Conservation (phyloP, 169 alveolate genomes). For the Plasmodium falciparum region DNA sequence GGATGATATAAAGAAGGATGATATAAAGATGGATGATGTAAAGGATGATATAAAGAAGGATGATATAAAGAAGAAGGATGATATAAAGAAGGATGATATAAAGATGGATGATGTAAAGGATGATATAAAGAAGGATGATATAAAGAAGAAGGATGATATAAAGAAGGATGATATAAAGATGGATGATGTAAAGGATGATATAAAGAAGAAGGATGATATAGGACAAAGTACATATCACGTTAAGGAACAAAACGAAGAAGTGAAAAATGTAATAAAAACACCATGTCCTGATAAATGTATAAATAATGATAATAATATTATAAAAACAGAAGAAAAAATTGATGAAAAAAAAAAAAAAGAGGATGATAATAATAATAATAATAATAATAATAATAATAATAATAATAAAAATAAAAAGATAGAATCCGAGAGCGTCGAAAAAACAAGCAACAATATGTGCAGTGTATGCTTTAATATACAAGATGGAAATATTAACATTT, state of each 20-base stretch:
- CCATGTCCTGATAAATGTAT: neutral
- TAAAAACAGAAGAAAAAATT: no score
- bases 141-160: neutral
- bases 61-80: no score
- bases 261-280: neutral
- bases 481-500: slow-evolving; percentile 33
- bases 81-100: no score
- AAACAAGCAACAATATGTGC: slow-evolving; percentile 16
- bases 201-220: neutral
- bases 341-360: neutral
- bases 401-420: slow-evolving; percentile 15
- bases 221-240: no score
- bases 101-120: no score
- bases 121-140: no score
- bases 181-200: neutral
- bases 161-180: neutral
- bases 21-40: no score
- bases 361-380: neutral
- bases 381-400: slow-evolving; percentile 1
- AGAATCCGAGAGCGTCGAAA: neutral
- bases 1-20: no score
- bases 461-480: slow-evolving; percentile 48
- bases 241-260: neutral
- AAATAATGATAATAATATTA: no score
- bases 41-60: no score